A percentile compares a stretch with the other conserved stretches of the same genome.
These are phyloP conservation scores for Rhodamnia rubescens DNA, from an alignment of 345 rosid species.

Conservation along the genomic window DNA sequence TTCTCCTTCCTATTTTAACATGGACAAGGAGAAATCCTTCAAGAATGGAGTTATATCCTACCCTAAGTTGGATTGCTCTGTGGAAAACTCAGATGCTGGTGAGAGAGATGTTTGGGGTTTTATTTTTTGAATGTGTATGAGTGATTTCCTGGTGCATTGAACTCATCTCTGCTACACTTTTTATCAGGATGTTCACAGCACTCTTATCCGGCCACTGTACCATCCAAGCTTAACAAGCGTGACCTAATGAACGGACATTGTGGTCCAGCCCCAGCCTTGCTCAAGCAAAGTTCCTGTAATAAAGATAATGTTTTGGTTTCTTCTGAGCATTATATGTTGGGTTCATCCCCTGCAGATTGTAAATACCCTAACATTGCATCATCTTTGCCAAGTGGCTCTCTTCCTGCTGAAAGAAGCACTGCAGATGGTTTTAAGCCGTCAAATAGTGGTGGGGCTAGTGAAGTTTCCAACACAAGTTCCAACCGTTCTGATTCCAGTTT, in stretches of 20 bases:
- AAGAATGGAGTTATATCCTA: slow-evolving; percentile 19
- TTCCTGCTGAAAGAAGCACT: slow-evolving; percentile 37
- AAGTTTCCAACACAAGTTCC: slow-evolving; percentile 49
- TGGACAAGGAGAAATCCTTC: slow-evolving; percentile 19
- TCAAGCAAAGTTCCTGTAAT: slow-evolving; percentile 20
- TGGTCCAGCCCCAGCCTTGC: slow-evolving; percentile 19
- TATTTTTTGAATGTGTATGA: neutral
- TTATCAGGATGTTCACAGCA: slow-evolving; percentile 39
- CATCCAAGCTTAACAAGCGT: slow-evolving; percentile 14
- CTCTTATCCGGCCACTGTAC: slow-evolving; percentile 21
- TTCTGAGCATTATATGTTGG: slow-evolving; percentile 30
- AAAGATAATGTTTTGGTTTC: slow-evolving; percentile 24
- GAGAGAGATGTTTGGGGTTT: slow-evolving; percentile 1
- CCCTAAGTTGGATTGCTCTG: slow-evolving; percentile 24
- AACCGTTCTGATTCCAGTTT: slow-evolving; percentile 53
- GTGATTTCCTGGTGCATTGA: neutral
- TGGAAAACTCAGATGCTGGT: slow-evolving; percentile 30
- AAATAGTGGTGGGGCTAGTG: slow-evolving; percentile 38
- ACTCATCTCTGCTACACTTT: slow-evolving; percentile 2
- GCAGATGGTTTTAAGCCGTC: slow-evolving; percentile 29
- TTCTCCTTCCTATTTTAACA: slow-evolving; percentile 16
- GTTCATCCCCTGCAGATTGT: slow-evolving; percentile 25
- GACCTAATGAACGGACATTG: slow-evolving; percentile 22
- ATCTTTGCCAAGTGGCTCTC: slow-evolving; percentile 32
- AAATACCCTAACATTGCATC: slow-evolving; percentile 24